phyloP scores from a whole-genome alignment of 768 basidiomycete genomes.

The Rhizopogon sp. region DNA sequence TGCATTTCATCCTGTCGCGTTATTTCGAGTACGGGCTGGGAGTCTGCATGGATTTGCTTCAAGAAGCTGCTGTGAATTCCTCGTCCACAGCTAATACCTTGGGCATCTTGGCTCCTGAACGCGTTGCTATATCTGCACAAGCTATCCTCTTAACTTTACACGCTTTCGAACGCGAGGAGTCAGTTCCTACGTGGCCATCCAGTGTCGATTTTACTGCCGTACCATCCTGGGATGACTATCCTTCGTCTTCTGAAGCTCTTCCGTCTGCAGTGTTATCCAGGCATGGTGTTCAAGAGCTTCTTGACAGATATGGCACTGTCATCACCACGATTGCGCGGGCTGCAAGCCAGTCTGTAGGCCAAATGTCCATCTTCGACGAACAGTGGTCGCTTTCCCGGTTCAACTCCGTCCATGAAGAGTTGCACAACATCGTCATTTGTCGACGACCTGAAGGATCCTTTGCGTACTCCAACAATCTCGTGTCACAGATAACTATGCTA shows the following conservation, averaged over 20 bases:
- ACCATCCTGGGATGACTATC: slow-evolving; percentile 58
- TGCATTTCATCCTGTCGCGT: slow-evolving; percentile 79
- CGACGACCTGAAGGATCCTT: slow-evolving; percentile 60
- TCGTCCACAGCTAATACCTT: slow-evolving; percentile 32
- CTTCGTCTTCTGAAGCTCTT: slow-evolving; percentile 60
- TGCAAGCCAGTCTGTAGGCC: slow-evolving; percentile 61
- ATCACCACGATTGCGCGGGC: slow-evolving; percentile 52
- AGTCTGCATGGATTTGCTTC: slow-evolving; percentile 73
- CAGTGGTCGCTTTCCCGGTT: slow-evolving; percentile 67
- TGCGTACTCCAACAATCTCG: slow-evolving; percentile 59
- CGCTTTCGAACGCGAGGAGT: slow-evolving; percentile 65
- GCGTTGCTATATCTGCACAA: slow-evolving; percentile 68
- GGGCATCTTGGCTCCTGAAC: slow-evolving; percentile 59
- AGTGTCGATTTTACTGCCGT: slow-evolving; percentile 58
- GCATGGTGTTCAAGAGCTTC: slow-evolving; percentile 66
- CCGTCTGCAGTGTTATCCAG: slow-evolving; percentile 52
- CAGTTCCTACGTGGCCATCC: slow-evolving; percentile 75
- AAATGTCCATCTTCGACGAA: slow-evolving; percentile 82
- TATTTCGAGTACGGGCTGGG: slow-evolving; percentile 85
- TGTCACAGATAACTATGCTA: slow-evolving; percentile 65
- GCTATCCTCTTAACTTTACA: slow-evolving; percentile 73
- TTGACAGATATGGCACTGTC: slow-evolving; percentile 57
- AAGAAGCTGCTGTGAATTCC: slow-evolving; percentile 51
- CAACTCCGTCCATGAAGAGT: slow-evolving; percentile 51
- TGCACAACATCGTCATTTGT: slow-evolving; percentile 60